These are phyloP conservation scores for Alternaria gaisen DNA, from an alignment of 2,329 filamentous ascomycete genomes.

Conservation along the genomic window DNA sequence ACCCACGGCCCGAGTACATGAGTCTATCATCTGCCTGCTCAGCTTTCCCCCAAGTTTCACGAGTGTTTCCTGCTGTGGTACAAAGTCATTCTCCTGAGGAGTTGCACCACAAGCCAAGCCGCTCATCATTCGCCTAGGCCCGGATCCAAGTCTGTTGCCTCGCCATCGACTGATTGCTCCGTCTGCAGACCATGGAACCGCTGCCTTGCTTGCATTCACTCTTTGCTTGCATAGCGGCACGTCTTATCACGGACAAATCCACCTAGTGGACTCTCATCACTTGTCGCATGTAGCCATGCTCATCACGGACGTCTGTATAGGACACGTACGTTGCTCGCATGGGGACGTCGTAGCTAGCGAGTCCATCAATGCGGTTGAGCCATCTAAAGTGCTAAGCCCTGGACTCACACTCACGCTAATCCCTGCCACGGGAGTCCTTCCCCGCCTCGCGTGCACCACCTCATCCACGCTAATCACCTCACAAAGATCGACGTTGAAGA, in stretches of 20 bases:
- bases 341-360: constrained; percentile 15
- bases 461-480: constrained; percentile 20
- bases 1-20: constrained; percentile 9
- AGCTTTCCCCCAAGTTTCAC: constrained; percentile 12
- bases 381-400: constrained; percentile 21
- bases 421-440: constrained; percentile 26
- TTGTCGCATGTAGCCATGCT: constrained; percentile 9
- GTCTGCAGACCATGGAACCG: neutral
- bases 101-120: constrained; percentile 10
- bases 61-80: constrained; percentile 16
- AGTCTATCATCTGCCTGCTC: neutral
- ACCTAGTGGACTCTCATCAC: constrained; percentile 6
- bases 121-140: neutral
- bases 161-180: constrained; percentile 7
- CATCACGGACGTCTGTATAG: constrained; percentile 9
- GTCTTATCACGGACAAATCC: constrained; percentile 5
- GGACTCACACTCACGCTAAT: constrained; percentile 10
- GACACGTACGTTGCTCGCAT: constrained; percentile 9
- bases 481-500: constrained; percentile 22
- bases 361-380: constrained; percentile 20
- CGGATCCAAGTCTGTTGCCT: neutral
- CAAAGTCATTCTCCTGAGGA: constrained; percentile 8
- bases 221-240: constrained; percentile 5
- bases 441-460: constrained; percentile 23
- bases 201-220: constrained; percentile 2